Base-by-base conservation (phyloP, 192 early-diverging fungal genomes). In the Dissophora ornata region DNA sequence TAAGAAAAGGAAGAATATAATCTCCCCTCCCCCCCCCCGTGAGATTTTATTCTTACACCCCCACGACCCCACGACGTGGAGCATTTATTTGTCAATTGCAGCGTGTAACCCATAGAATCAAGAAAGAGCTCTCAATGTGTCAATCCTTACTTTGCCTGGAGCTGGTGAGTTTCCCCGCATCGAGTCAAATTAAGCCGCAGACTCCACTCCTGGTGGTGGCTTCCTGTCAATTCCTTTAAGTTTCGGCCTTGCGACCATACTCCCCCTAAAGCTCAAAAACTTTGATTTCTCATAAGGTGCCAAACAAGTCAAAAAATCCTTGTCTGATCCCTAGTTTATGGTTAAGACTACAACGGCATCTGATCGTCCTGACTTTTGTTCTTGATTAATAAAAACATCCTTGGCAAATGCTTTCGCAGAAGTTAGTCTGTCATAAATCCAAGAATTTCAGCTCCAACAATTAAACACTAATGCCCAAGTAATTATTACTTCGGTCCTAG, bases 361-460 rank as follows among this genome's bases (percentile, higher is more conserved):
- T 90, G 85, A 90, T 90, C 88, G 83, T 87, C 87, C 80, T 90
- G 87, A 90, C 89, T 90, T 91, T 90, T 82, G 85, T 89, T 88
- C 85, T 86, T 88, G 80, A 90, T 71, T 71, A 71, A 71, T 71
- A 59, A 71, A 71, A 71, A 88, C 87, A 87, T 88, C 79, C 88
- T 90, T 85, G 86, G 80, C 81, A 90, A 90, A 87, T 87, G 85
- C 85, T 86, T 90, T 90, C 88, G 87, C 90, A 90, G 82, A 82
- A 89, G 90, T 89, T 85, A 88, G 88, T 87, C 90, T 91, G 88
- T 84, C 73, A 82, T 84, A 86, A 89, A 91, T 92, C 90, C 88
- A 92, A 90, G 90, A 90, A 91, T 92, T 92, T 91, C 88, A 92
- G 87, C 90, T 90, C 87, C 89, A 85, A 87, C 87, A 85, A 87